A percentile compares a stretch with the other conserved stretches of the same genome.
Evolutionary conservation across 257 asterid species (phyloP).

Genomic region (Nicotiana knightiana): DNA sequence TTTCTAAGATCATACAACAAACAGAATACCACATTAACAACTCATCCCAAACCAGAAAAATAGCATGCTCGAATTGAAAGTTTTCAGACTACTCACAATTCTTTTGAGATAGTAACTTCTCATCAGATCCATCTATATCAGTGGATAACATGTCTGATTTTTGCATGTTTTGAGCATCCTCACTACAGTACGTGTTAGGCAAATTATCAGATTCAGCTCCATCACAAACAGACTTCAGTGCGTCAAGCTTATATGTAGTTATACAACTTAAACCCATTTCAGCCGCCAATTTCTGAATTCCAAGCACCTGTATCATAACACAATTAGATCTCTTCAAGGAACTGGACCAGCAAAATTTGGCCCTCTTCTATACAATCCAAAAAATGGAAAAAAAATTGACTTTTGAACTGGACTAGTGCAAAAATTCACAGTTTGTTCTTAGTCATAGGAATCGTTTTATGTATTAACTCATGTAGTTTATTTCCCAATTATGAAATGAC

Average conservation of each 20-base stretch:
- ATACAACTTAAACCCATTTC: slow-evolving; percentile 81
- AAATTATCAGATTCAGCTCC: slow-evolving; percentile 31
- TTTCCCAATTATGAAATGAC: neutral
- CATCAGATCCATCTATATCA: slow-evolving; percentile 26
- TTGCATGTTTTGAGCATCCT: slow-evolving; percentile 24
- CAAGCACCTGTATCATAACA: slow-evolving; percentile 58
- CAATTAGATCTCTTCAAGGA: neutral
- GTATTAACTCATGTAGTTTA: neutral
- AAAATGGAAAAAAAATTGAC: neutral
- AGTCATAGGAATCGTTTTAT: neutral
- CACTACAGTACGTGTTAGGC: slow-evolving; percentile 25
- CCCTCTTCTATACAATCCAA: neutral
- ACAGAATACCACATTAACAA: neutral
- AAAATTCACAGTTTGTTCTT: neutral
- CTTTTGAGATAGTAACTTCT: slow-evolving; percentile 24
- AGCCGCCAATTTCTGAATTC: slow-evolving; percentile 73
- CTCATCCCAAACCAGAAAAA: neutral
- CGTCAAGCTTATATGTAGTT: slow-evolving; percentile 78
- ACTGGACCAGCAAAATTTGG: neutral
- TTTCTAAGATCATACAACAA: neutral
- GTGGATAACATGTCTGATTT: slow-evolving; percentile 19
- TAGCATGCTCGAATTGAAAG: neutral
- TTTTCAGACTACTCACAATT: slow-evolving; percentile 10
- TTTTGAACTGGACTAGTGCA: neutral
- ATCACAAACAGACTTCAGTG: slow-evolving; percentile 58